These are phyloP conservation scores for Nicotiana benthamiana DNA, from an alignment of 257 asterid genomes.

Conservation along the genomic window DNA sequence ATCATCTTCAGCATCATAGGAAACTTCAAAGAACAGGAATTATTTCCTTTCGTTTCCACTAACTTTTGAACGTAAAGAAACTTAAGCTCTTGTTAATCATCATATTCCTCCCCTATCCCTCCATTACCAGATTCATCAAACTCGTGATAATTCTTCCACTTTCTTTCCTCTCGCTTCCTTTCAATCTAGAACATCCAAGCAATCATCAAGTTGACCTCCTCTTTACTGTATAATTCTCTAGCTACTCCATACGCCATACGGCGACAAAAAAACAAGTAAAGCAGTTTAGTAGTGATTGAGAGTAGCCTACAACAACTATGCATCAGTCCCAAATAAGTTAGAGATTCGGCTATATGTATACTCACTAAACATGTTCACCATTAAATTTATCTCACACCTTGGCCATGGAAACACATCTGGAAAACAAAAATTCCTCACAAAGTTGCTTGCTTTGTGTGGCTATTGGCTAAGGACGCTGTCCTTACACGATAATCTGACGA, in stretches of 20 bases:
- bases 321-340: too few species aligned
- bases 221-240: background rate
- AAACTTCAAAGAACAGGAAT: background rate
- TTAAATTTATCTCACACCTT: too few species aligned
- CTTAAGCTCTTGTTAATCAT: background rate
- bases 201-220: background rate
- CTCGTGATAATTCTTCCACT: background rate
- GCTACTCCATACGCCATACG: background rate
- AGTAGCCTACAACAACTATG: background rate
- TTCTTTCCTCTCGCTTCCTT: background rate
- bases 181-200: background rate
- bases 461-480: too few species aligned
- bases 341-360: too few species aligned
- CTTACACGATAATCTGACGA: too few species aligned
- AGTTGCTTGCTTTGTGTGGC: too few species aligned
- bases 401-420: too few species aligned
- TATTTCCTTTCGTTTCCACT: background rate
- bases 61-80: background rate
- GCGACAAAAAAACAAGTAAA: background rate
- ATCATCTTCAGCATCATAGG: background rate
- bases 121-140: background rate
- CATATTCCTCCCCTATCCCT: background rate
- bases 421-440: too few species aligned
- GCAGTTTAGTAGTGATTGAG: background rate
- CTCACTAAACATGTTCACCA: too few species aligned